Percentiles rank a stretch among this genome's conserved stretches.
Evolutionary conservation across 1,284 basidiomycete genomes (phyloP).

Genomic region (Puccinia novopanici): DNA sequence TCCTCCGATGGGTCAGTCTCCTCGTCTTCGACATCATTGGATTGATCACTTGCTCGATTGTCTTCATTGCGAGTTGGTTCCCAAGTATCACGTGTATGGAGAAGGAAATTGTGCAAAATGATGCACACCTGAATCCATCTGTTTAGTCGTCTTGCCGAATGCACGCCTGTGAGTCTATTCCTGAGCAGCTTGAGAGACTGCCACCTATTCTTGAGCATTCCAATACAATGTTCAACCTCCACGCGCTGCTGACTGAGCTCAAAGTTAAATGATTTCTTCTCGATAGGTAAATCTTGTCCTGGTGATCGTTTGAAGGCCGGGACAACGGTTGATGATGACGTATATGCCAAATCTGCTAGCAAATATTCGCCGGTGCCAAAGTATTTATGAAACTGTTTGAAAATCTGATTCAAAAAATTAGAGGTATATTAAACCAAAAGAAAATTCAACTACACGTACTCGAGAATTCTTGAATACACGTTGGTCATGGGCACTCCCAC

Average conservation of each 20-base stretch:
- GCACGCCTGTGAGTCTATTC: not conserved
- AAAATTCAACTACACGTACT: not conserved
- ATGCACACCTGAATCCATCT: not conserved
- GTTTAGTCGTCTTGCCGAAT: not conserved
- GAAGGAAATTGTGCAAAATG: not conserved
- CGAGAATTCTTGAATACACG: not conserved
- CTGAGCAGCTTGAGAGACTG: not conserved
- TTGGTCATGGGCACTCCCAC: slow-evolving; percentile 25
- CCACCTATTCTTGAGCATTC: slow-evolving; percentile 26
- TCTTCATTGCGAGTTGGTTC: too few relatives aligned
- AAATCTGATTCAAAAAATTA: too few relatives aligned
- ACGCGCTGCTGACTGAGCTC: too few relatives aligned
- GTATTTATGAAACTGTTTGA: not conserved
- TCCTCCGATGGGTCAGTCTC: too few relatives aligned
- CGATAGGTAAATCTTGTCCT: not conserved
- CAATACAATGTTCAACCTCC: slow-evolving; percentile 23
- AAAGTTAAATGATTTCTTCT: slow-evolving; percentile 24
- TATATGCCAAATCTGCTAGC: slow-evolving; percentile 27
- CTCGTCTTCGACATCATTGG: too few relatives aligned
- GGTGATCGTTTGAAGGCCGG: not conserved
- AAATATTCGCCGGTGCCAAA: not conserved
- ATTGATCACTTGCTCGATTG: too few relatives aligned
- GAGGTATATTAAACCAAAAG: not conserved
- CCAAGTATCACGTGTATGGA: too few relatives aligned
- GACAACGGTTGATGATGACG: not conserved